Conservation (phyloP, 768 basidiomycete genomes). For the Rubroboletus satanas region DNA sequence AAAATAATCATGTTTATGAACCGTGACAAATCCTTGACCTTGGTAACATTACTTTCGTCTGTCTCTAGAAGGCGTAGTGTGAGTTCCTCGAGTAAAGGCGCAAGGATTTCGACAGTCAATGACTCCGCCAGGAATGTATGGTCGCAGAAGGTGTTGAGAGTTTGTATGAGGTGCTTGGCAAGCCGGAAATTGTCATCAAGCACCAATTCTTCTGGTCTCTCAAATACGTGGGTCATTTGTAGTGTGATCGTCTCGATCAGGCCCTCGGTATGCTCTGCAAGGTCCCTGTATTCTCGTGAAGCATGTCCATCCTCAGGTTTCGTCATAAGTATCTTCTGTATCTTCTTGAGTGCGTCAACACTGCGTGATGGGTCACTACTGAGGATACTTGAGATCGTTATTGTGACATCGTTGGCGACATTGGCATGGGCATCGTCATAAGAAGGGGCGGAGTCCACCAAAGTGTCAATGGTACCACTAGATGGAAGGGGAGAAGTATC, state of each 20-base stretch:
- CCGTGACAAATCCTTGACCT: constrained; percentile 88
- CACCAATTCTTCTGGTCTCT: constrained; percentile 68
- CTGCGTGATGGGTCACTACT: constrained; percentile 82
- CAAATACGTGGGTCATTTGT: constrained; percentile 91
- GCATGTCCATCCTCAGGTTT: constrained; percentile 70
- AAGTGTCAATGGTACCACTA: constrained; percentile 29
- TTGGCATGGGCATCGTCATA: constrained; percentile 18
- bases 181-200: constrained; percentile 83
- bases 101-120: constrained; percentile 78
- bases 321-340: constrained; percentile 80
- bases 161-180: constrained; percentile 96
- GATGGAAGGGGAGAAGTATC: constrained; percentile 18
- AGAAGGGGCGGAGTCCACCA: constrained; percentile 32
- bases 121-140: constrained; percentile 85
- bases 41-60: constrained; percentile 77
- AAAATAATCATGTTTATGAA: constrained; percentile 99
- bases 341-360: constrained; percentile 90
- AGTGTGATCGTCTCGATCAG: constrained; percentile 87
- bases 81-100: constrained; percentile 85
- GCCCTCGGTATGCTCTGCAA: constrained; percentile 76
- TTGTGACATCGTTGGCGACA: constrained; percentile 57
- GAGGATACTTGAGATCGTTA: constrained; percentile 84
- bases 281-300: constrained; percentile 68
- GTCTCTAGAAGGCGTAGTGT: constrained; percentile 90
- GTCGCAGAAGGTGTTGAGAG: constrained; percentile 92